phyloP scores from a whole-genome alignment of 805 yeast genomes.

The Starmerella stellata region DNA sequence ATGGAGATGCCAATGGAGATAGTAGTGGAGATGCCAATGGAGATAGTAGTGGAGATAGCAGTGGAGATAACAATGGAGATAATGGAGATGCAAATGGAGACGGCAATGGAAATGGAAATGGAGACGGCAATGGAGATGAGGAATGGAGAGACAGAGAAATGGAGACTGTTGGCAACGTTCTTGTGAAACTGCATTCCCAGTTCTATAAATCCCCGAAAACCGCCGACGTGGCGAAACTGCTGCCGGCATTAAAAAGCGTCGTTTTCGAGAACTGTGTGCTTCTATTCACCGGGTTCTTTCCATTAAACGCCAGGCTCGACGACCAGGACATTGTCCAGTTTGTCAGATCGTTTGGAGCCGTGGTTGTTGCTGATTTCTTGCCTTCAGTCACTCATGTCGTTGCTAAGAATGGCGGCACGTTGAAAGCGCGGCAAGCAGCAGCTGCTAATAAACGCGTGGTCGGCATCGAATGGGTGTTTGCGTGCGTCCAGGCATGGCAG shows the following conservation, averaged over 20 bases:
- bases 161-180: constrained; percentile 38
- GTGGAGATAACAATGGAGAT: no score
- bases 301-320: constrained; percentile 50
- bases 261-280: constrained; percentile 55
- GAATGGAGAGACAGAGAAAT: constrained; percentile 35
- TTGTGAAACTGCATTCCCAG: constrained; percentile 44
- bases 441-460: constrained; percentile 55
- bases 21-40: no score
- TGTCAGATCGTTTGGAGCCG: constrained; percentile 85
- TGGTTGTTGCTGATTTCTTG: constrained; percentile 51
- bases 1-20: constrained; percentile 1
- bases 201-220: constrained; percentile 31
- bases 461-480: constrained; percentile 81
- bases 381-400: constrained; percentile 74
- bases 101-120: no score
- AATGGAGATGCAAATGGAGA: no score
- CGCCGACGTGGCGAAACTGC: constrained; percentile 18
- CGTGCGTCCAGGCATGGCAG: constrained; percentile 65
- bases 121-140: constrained; percentile 8
- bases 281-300: constrained; percentile 76
- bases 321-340: constrained; percentile 77
- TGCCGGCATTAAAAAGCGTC: constrained; percentile 52
- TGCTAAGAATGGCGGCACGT: constrained; percentile 62
- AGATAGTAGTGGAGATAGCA: no score
- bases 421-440: constrained; percentile 66